A percentile compares a stretch with the other conserved stretches of the same genome.
These are phyloP conservation scores for Taphrina communis DNA, from an alignment of 1,139 yeast genomes.

Conservation along the genomic window DNA sequence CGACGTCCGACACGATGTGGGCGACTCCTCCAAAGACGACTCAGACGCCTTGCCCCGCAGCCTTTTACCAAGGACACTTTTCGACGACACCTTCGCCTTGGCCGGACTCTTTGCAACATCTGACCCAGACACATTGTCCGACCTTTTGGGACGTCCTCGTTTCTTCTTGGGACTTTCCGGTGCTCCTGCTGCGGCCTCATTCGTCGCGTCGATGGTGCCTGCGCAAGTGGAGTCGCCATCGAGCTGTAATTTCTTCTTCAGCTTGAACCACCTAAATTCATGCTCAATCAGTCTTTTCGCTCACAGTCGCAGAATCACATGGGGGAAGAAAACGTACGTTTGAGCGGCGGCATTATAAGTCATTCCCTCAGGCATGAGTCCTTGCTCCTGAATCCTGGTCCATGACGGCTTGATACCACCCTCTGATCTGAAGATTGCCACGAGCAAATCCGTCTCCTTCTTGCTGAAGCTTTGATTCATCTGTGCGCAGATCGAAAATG, in stretches of 20 bases:
- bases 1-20: neutral
- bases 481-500: neutral
- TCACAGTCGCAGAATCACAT: neutral
- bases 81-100: neutral
- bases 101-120: neutral
- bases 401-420: conserved; percentile 12
- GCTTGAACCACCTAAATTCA: conserved; percentile 2
- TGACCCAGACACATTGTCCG: neutral
- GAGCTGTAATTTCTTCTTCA: conserved; percentile 12
- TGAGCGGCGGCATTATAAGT: conserved; percentile 14
- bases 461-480: conserved; percentile 4
- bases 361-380: conserved; percentile 21
- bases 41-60: neutral
- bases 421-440: conserved; percentile 4
- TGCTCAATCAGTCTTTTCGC: neutral
- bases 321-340: neutral
- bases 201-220: neutral
- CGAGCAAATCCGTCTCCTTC: conserved; percentile 1
- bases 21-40: neutral
- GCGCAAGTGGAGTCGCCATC: neutral
- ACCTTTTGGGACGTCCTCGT: conserved; percentile 2
- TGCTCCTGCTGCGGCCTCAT: neutral
- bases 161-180: conserved; percentile 1
- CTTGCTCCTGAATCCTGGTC: conserved; percentile 15
- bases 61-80: neutral